Base-by-base conservation (phyloP, 805 yeast genomes). In the Starmera quercuum region DNA sequence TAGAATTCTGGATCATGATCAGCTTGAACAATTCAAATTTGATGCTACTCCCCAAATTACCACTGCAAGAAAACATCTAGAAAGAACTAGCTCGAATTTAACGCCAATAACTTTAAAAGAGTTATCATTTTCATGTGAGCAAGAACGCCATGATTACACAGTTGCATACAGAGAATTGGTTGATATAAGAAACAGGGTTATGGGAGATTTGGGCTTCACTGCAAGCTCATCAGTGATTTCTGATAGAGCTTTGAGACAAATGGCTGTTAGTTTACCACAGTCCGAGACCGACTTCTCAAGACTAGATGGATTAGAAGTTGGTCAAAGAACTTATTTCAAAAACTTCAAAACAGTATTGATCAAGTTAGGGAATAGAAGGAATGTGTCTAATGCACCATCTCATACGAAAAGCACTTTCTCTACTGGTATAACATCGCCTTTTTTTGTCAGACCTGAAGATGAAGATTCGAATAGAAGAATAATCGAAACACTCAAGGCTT, bases 241-340 rank as follows among this genome's bases (percentile, higher is more conserved):
- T 0, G 63, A 61, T 35, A 55, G 52, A 2, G 53, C 75, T 0
- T 49, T 78, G 37, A 64, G 65, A 38, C 77, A 73, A 29, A 68
- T 79, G 75, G 75, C 83, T 0, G 41, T 51, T 14, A 61, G 56
- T 32, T 58, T 79, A 21, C 86, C 87, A 2, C 61, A 64, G 3
- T 67, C 64, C 12, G 65, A 66, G 29, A 51, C 46, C 13, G 79
- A 66, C 26, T 80, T 63, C 49, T 53, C 60, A 6, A 51, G 47
- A 31, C 44, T 75, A 31, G 69, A 33, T 15, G 52, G 50, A 4
- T 36, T 50, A 15, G 63, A 55, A 22, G 32, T 24, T 12, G 43
- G 40, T 24, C 54, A 49, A 25, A 41, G 31, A 25, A 14, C 15
- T 11, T 25, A 25, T 11, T 25, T 25, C 15, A 17, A 17, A 25